Percentiles rank a stretch among this genome's conserved stretches.
Evolutionary conservation across 345 rosid species (phyloP).

Genomic region (Atalantia buxifolia): DNA sequence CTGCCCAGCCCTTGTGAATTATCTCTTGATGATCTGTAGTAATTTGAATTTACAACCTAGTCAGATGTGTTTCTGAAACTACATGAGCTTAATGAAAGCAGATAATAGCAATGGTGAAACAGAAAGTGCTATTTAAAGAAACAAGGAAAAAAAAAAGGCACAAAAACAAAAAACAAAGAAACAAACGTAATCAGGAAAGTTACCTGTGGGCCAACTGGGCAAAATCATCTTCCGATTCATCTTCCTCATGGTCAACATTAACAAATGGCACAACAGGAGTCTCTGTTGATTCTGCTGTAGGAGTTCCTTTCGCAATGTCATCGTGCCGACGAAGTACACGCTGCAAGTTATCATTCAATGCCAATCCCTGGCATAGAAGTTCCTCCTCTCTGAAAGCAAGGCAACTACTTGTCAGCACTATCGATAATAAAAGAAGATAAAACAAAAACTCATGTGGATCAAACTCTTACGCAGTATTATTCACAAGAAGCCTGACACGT

Average conservation of each 20-base stretch:
- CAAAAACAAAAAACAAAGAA: not conserved
- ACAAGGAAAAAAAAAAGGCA: not conserved
- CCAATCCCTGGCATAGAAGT: conserved; percentile 78
- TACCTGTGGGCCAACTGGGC: conserved; percentile 86
- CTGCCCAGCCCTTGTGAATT: conserved; percentile 37
- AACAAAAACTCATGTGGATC: not conserved
- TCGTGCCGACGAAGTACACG: conserved; percentile 78
- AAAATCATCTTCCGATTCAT: conserved; percentile 88
- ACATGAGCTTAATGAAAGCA: not conserved
- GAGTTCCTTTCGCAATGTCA: conserved; percentile 66
- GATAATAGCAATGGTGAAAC: not conserved
- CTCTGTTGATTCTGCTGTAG: conserved; percentile 28
- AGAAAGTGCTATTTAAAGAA: not conserved
- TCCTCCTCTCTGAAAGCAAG: conserved; percentile 64
- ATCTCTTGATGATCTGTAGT: conserved; percentile 67
- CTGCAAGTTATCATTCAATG: conserved; percentile 83
- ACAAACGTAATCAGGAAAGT: not conserved
- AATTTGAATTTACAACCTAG: not conserved
- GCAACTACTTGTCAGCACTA: conserved; percentile 19
- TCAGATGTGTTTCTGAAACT: not conserved
- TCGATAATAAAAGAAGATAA: conserved; percentile 1
- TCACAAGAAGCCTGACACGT: conserved; percentile 81
- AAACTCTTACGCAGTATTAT: conserved; percentile 56
- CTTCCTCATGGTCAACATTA: conserved; percentile 62
- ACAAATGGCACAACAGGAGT: conserved; percentile 52